Base-by-base conservation (phyloP, 202 grass and related monocot species). In the Musa balbisiana region DNA sequence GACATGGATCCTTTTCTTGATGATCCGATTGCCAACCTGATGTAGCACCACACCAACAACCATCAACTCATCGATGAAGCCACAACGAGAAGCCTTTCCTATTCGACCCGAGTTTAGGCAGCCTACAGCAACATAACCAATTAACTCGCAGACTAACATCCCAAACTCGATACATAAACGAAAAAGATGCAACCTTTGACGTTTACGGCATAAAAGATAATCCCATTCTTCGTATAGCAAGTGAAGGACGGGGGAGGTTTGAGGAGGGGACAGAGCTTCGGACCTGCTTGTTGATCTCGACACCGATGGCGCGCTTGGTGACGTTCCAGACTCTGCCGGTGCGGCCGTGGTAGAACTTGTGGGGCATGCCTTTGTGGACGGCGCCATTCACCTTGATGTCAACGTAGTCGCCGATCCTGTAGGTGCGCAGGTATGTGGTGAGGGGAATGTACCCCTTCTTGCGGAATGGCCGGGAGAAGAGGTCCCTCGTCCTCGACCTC, bases 261-360 rank as follows among this genome's bases (percentile, higher is more conserved):
- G 21, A 22, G 0, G 2, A 16, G 26, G 15, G 19, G 17, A 14
- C 16, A 24, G 22, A 8, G 53, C 1, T 1, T 9, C 6, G 73
- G 81, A 96, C 92, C 92, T 96, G 92, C 83, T 96, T 92, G 90
- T 96, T 96, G 83, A 96, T 86, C 90, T 96, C 92, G 64, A 96
- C 90, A 59, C 92, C 92, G 77, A 96, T 87, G 64, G 64, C 64
- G 23, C 64, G 64, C 64, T 67, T 67, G 64, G 64, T 67, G 24
- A 67, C 64, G 64, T 67, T 67, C 64, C 64, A 67, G 24, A 67
- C 64, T 0, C 64, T 24, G 11, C 64, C 64, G 13, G 24, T 33
- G 23, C 64, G 64, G 1, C 64, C 64, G 24, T 67, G 64, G 64
- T 67, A 67, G 24, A 67, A 67, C 64, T 67, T 29, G 64, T 67